A percentile compares a stretch with the other conserved stretches of the same genome.
These are phyloP conservation scores for Coffea canephora DNA, from an alignment of 257 asterid species.

Conservation along the genomic window DNA sequence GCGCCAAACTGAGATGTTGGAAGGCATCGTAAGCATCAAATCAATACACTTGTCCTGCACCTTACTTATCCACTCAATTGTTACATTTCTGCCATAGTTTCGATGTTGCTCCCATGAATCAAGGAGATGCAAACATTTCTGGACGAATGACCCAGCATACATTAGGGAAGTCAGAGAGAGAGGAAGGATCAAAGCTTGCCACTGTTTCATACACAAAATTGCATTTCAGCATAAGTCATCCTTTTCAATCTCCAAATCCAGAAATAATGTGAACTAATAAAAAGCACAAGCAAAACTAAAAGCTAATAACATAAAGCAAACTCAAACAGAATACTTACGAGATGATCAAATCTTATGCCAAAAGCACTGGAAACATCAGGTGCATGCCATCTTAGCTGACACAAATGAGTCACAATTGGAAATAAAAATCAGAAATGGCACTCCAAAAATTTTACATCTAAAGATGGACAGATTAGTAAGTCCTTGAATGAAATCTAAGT, in stretches of 20 bases:
- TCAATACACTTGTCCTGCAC: conserved; percentile 26
- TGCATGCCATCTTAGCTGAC: conserved; percentile 60
- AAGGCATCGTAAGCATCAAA: conserved; percentile 40
- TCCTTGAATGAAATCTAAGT: neutral
- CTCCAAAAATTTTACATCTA: neutral
- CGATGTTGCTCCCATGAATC: conserved; percentile 39
- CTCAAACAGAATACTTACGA: conserved; percentile 43
- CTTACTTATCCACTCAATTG: conserved; percentile 31
- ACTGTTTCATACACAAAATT: conserved; percentile 83
- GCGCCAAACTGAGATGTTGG: conserved; percentile 71
- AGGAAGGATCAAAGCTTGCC: conserved; percentile 82
- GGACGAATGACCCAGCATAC: conserved; percentile 71
- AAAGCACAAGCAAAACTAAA: conserved; percentile 21
- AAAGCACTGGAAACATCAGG: conserved; percentile 45
- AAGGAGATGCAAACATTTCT: conserved; percentile 39
- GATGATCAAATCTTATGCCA: conserved; percentile 76
- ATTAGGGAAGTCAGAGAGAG: conserved; percentile 75
- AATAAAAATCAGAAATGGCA: neutral
- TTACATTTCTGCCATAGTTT: conserved; percentile 34
- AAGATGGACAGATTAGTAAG: neutral
- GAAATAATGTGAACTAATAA: conserved; percentile 31
- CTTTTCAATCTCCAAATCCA: conserved; percentile 57
- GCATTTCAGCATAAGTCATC: conserved; percentile 68
- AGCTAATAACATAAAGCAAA: neutral
- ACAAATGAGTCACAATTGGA: conserved; percentile 7